These are phyloP conservation scores for Pythium rishiriense DNA, from an alignment of 352 stramenopile species.

Conservation along the genomic window DNA sequence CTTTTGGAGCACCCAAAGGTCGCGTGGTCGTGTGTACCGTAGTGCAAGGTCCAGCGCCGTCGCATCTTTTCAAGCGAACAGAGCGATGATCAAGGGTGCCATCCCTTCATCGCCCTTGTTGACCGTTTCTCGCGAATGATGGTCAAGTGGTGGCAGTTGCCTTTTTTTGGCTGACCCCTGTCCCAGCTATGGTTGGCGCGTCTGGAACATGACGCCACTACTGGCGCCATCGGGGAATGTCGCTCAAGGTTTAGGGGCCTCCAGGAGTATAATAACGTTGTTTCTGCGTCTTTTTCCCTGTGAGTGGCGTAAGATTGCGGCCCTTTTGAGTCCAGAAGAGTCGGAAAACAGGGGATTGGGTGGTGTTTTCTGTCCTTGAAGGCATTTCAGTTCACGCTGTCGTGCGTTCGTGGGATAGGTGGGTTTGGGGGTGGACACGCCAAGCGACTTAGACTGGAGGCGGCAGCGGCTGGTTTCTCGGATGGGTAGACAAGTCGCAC, in stretches of 20 bases:
- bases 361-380: slow-evolving; percentile 5
- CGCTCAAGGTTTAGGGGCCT: slow-evolving; percentile 23
- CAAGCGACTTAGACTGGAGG: slow-evolving; percentile 22
- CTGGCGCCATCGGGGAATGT: slow-evolving; percentile 26
- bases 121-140: slow-evolving; percentile 4
- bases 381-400: slow-evolving; percentile 11
- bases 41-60: neutral
- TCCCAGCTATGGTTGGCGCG: slow-evolving; percentile 14
- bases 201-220: slow-evolving; percentile 24
- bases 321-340: slow-evolving; percentile 12
- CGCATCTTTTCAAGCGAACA: slow-evolving; percentile 3
- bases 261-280: neutral
- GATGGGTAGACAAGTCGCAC: slow-evolving; percentile 31
- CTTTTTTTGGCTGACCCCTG: slow-evolving; percentile 16
- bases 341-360: slow-evolving; percentile 22
- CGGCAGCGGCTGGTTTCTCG: slow-evolving; percentile 22
- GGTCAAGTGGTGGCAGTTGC: slow-evolving; percentile 1
- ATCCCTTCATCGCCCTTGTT: slow-evolving; percentile 3
- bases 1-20: neutral
- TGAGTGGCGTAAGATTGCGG: slow-evolving; percentile 6
- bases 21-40: slow-evolving; percentile 1
- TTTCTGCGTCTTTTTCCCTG: slow-evolving; percentile 11
- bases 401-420: slow-evolving; percentile 16
- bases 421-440: slow-evolving; percentile 16
- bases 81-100: slow-evolving; percentile 10